Evolutionary conservation across 352 stramenopile species (phyloP), one percentile per base, ranked within the genome.

Genomic region (Globisporangium cylindrosporum): DNA sequence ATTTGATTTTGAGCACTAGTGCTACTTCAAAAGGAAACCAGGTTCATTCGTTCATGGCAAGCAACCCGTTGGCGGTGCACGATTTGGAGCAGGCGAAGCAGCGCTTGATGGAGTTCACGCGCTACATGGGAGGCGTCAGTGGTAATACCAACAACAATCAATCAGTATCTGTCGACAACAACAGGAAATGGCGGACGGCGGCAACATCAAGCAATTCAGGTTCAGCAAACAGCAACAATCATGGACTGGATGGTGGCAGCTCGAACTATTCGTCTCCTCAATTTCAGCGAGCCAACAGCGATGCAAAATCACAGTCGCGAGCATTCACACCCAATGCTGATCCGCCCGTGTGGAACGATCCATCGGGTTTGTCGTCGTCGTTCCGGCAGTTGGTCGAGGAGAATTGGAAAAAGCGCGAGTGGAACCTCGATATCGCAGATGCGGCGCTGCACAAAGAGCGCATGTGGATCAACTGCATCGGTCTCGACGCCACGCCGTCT

Each of bases 361-460:
- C 83, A 10, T 86, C 84, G 2, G 81, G 81, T 7, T 68, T 92
- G 9, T 75, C 81, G 25, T 73, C 80, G 36, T 65, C 77, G 14
- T 78, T 92, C 32, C 62, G 84, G 4, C 69, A 80, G 36, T 71
- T 90, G 9, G 71, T 92, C 4, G 84, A 92, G 56, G 77, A 76
- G 4, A 84, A 90, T 41, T 92, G 82, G 84, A 56, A 77, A 55
- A 70, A 72, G 34, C 70, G 70, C 56, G 70, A 78, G 54, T 71
- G 73, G 56, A 36, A 57, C 58, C 8, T 66, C 15, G 62, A 60
- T 2, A 55, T 60, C 38, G 62, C 63, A 7, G 64, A 68, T 29
- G 62, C 69, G 0, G 64, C 66, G n/a, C 34, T 82, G 5, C 76
- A 73, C 53, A 77, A 76, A 24, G 76, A 86, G 57, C 76, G 79